Evolutionary conservation across 768 basidiomycete species (phyloP), one percentile per base, ranked within the genome.

Genomic region (Porpolomopsis calyptriformis): DNA sequence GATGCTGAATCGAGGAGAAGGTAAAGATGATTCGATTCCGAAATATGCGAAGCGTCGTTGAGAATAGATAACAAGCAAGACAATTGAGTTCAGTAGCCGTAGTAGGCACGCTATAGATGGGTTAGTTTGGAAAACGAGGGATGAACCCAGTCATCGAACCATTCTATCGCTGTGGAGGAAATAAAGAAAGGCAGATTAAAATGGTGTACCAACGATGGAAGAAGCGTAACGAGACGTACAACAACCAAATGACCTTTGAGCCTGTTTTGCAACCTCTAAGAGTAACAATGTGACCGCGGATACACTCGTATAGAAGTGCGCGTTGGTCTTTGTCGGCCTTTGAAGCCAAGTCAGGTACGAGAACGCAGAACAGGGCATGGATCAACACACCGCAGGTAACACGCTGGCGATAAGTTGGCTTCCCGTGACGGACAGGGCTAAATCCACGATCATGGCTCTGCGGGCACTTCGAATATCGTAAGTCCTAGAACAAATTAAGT

Each of bases 241-340:
- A 91, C 41, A 91, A 71, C 88, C 88, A 91, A 57, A 90, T 90
- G 56, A 90, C 85, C 59, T 88, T 89, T 1, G 87, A 89, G 22
- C 88, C 88, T 1, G 88, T 88, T 70, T 90, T 90, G 59, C 86
- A 89, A 18, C 88, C 88, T 29, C 88, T 77, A n/a, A 91, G 70
- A 23, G 87, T 90, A 39, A 90, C 87, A 52, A 90, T 88, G 56
- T 90, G 86, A 2, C 85, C 85, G 31, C 82, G 73, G 52, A 90
- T 88, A 54, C 88, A 88, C 35, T 90, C 87, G 55, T 88, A 90
- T 27, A 91, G 68, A 49, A 80, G 61, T 2, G 82, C 78, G 18
- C 88, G 78, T 58, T 91, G 88, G 44, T 89, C 88, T 61, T 88
- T 87, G 63, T 88, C 85, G 45, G 83, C 85, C 86, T 88, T 43